These are phyloP conservation scores for Cystobasidium onofrii DNA, from an alignment of 768 basidiomycete species.

Conservation along the genomic window DNA sequence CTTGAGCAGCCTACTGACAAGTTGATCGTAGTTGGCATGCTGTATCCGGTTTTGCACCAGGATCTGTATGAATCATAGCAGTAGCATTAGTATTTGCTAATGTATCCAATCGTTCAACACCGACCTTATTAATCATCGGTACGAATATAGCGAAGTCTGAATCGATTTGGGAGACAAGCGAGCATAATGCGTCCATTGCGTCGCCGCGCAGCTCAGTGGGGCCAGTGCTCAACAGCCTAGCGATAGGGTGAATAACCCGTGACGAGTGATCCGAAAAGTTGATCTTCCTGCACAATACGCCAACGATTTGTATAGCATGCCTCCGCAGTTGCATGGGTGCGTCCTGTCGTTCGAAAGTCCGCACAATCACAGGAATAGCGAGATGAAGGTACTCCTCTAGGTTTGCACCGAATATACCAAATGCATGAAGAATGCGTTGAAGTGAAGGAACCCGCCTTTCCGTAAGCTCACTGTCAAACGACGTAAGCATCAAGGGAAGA, in stretches of 20 bases:
- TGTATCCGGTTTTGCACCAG: slow-evolving; percentile 65
- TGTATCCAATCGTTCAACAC: slow-evolving; percentile 27
- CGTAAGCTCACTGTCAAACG: slow-evolving; percentile 77
- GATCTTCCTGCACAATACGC: slow-evolving; percentile 77
- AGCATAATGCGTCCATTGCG: slow-evolving; percentile 87
- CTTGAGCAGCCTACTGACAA: slow-evolving; percentile 78
- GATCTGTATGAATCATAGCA: slow-evolving; percentile 50
- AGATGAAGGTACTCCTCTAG: slow-evolving; percentile 97
- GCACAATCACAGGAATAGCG: slow-evolving; percentile 87
- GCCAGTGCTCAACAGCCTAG: slow-evolving; percentile 66
- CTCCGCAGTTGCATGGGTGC: slow-evolving; percentile 67
- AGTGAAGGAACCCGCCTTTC: slow-evolving; percentile 54
- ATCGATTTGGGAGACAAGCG: slow-evolving; percentile 83
- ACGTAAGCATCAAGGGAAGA: slow-evolving; percentile 76
- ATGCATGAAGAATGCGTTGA: slow-evolving; percentile 79
- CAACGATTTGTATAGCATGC: slow-evolving; percentile 82
- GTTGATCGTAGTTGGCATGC: slow-evolving; percentile 75
- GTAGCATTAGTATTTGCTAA: background rate
- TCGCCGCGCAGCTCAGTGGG: slow-evolving; percentile 62
- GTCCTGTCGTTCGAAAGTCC: slow-evolving; percentile 75
- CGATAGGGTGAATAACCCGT: slow-evolving; percentile 88
- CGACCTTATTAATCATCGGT: slow-evolving; percentile 89
- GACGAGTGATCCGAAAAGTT: slow-evolving; percentile 98
- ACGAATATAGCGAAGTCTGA: slow-evolving; percentile 97
- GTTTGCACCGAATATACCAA: slow-evolving; percentile 88